phyloP scores from a whole-genome alignment of 1,139 yeast genomes.

The Cylindricascospora bacillispora region DNA sequence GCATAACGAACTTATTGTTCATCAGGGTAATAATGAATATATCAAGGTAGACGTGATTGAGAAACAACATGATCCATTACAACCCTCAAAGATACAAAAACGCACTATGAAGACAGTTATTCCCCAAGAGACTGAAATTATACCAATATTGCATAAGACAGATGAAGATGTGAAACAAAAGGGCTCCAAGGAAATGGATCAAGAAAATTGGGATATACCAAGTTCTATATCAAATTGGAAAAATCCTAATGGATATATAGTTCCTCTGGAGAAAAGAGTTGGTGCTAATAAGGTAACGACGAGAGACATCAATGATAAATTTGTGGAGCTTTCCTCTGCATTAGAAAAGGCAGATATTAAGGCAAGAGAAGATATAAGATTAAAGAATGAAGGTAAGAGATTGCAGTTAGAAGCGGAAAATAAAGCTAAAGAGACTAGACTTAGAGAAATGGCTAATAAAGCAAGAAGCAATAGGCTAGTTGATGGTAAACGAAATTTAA shows the following conservation, averaged over 20 bases:
- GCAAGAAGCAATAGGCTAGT: conserved; percentile 33
- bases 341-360: conserved; percentile 60
- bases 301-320: conserved; percentile 43
- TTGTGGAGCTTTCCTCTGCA: conserved; percentile 56
- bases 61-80: conserved; percentile 60
- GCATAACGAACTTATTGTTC: conserved; percentile 33
- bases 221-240: conserved; percentile 94
- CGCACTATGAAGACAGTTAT: conserved; percentile 45
- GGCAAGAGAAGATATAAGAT: conserved; percentile 58
- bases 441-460: conserved; percentile 45
- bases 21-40: conserved; percentile 20
- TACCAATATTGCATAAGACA: conserved; percentile 30
- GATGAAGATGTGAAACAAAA: conserved; percentile 25
- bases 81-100: conserved; percentile 64
- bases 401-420: conserved; percentile 44
- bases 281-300: conserved; percentile 32
- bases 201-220: conserved; percentile 78
- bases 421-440: conserved; percentile 44
- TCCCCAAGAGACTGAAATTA: conserved; percentile 45
- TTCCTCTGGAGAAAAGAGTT: conserved; percentile 69
- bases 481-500: conserved; percentile 24
- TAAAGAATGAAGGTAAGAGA: conserved; percentile 45
- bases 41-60: conserved; percentile 3
- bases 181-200: conserved; percentile 66
- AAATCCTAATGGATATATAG: conserved; percentile 82